Evolutionary conservation across 2,329 filamentous ascomycete species (phyloP).

Genomic region (Akanthomyces dipterigenus): DNA sequence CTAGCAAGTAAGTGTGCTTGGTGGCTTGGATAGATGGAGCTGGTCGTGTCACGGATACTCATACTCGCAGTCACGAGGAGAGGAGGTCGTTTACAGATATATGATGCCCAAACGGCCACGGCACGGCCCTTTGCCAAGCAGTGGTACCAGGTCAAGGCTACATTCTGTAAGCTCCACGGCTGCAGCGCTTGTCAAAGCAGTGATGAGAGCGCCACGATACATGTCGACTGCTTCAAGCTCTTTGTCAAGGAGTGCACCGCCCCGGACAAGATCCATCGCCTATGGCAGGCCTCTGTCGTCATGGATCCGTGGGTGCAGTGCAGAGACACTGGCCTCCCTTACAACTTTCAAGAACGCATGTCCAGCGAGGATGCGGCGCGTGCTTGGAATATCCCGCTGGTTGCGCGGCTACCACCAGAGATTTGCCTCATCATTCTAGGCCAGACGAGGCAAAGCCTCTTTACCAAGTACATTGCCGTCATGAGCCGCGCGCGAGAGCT

Average conservation of each 20-base stretch:
- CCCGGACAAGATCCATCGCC: slow-evolving; percentile 4
- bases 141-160: slow-evolving; percentile 2
- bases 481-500: not conserved
- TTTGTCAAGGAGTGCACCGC: not conserved
- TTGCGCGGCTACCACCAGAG: not conserved
- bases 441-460: not conserved
- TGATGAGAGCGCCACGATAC: slow-evolving; percentile 2
- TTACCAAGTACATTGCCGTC: slow-evolving; percentile 5
- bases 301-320: slow-evolving; percentile 6
- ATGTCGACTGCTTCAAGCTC: slow-evolving; percentile 8
- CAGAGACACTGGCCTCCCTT: not conserved
- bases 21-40: not conserved
- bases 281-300: slow-evolving; percentile 1
- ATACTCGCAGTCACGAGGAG: not conserved
- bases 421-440: not conserved
- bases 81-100: not conserved
- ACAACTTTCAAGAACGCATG: slow-evolving; percentile 1
- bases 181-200: not conserved
- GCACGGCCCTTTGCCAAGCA: not conserved
- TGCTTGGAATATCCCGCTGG: not conserved
- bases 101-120: slow-evolving; percentile 1
- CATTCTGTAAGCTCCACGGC: slow-evolving; percentile 1
- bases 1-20: not conserved
- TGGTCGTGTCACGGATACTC: not conserved
- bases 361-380: not conserved